Evolutionary conservation across 345 rosid genomes (phyloP).

Genomic region (Carallia brachiata): DNA sequence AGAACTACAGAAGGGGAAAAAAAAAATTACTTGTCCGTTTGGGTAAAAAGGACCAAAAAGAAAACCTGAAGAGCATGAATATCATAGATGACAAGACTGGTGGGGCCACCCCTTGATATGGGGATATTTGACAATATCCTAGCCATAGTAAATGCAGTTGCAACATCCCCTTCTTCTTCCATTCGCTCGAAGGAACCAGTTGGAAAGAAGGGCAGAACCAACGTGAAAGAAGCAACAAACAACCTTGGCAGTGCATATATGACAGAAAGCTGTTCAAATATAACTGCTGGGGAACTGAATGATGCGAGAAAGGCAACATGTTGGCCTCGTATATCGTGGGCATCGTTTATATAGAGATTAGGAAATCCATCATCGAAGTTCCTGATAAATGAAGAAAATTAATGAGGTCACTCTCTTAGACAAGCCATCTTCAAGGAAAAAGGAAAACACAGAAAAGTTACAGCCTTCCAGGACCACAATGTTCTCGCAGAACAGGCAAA

Average conservation of each 20-base stretch:
- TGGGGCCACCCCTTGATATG: conserved; percentile 94
- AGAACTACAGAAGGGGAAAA: neutral
- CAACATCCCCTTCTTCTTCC: conserved; percentile 99
- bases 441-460: no score
- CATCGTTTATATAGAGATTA: conserved; percentile 84
- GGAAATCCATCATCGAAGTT: conserved; percentile 96
- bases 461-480: no score
- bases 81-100: conserved; percentile 91
- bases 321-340: conserved; percentile 85
- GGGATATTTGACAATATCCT: conserved; percentile 94
- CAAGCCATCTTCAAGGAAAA: no score
- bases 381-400: conserved; percentile 44
- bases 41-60: neutral
- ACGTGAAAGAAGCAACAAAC: conserved; percentile 85
- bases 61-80: conserved; percentile 94
- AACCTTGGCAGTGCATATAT: conserved; percentile 87
- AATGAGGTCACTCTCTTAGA: no score
- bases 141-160: conserved; percentile 97
- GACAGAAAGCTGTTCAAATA: conserved; percentile 94
- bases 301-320: conserved; percentile 95
- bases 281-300: conserved; percentile 83
- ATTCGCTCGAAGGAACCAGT: conserved; percentile 97
- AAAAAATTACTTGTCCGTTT: neutral
- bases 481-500: no score
- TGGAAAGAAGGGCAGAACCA: conserved; percentile 94